Conservation (phyloP, 768 basidiomycete genomes). For the Rhodotorula graminis region DNA sequence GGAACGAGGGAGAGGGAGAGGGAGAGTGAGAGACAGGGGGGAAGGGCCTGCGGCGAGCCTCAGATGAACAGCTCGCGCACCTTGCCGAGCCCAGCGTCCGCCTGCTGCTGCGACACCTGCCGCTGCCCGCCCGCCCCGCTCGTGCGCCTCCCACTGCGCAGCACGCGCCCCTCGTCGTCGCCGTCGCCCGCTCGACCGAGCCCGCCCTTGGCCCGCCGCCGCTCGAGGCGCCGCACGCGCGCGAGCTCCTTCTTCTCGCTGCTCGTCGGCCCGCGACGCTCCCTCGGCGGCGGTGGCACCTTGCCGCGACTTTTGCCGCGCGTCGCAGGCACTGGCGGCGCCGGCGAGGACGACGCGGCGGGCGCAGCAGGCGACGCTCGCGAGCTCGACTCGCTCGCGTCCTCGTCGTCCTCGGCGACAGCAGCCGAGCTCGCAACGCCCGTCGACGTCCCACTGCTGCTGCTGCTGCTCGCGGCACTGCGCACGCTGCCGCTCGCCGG, state of each 20-base stretch:
- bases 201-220: not conserved
- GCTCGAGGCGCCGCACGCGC: conserved; percentile 7
- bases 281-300: not conserved
- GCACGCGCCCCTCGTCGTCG: not conserved
- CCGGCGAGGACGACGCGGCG: not conserved
- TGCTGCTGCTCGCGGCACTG: not conserved
- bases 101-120: not conserved
- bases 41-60: not conserved
- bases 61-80: conserved; percentile 14
- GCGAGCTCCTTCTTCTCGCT: conserved; percentile 6
- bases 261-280: conserved; percentile 10
- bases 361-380: no score
- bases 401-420: not conserved
- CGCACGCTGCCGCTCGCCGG: not conserved
- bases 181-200: not conserved
- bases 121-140: not conserved
- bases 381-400: not conserved
- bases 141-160: not conserved
- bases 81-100: not conserved
- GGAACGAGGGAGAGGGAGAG: not conserved
- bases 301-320: no score
- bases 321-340: no score
- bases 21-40: not conserved
- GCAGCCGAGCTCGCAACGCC: conserved; percentile 2
- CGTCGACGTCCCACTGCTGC: not conserved